Conservation (phyloP, 306 rosid genomes). For the Fragaria ananassa region DNA sequence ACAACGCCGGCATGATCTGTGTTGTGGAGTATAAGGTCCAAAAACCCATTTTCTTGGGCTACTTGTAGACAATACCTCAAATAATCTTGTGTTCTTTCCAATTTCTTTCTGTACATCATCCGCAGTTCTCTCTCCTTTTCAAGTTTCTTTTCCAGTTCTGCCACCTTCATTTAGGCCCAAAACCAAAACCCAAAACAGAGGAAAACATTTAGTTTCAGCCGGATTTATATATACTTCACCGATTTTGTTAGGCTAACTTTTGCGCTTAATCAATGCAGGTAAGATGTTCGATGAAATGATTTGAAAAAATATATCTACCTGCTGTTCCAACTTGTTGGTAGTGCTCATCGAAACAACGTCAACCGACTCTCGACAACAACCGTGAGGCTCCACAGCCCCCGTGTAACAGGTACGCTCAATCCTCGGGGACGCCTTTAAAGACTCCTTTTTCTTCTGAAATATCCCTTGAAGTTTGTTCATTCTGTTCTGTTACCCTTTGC, state of each 20-base stretch:
- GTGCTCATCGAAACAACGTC: constrained; percentile 20
- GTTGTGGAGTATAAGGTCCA: constrained; percentile 37
- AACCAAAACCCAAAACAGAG: background rate
- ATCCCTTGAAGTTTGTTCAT: constrained; percentile 7
- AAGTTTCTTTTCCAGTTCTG: constrained; percentile 54
- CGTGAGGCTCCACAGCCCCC: constrained; percentile 14
- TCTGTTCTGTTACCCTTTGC: background rate
- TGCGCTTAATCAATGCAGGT: background rate
- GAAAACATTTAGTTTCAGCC: too few relatives aligned
- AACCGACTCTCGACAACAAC: constrained; percentile 52
- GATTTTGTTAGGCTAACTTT: background rate
- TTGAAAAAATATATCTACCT: constrained; percentile 35
- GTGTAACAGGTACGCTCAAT: background rate
- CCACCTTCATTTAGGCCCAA: constrained; percentile 38
- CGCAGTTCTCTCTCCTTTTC: constrained; percentile 47
- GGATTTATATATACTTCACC: background rate
- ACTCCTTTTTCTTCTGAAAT: constrained; percentile 6
- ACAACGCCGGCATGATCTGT: constrained; percentile 1
- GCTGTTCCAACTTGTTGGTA: constrained; percentile 27
- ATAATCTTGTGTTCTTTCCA: constrained; percentile 59
- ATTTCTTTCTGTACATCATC: constrained; percentile 30
- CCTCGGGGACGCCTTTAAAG: constrained; percentile 18
- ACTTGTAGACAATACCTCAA: constrained; percentile 61
- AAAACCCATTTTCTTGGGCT: constrained; percentile 74
- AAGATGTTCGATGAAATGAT: background rate